phyloP scores from a whole-genome alignment of 345 rosid species.

The Firmiana major region DNA sequence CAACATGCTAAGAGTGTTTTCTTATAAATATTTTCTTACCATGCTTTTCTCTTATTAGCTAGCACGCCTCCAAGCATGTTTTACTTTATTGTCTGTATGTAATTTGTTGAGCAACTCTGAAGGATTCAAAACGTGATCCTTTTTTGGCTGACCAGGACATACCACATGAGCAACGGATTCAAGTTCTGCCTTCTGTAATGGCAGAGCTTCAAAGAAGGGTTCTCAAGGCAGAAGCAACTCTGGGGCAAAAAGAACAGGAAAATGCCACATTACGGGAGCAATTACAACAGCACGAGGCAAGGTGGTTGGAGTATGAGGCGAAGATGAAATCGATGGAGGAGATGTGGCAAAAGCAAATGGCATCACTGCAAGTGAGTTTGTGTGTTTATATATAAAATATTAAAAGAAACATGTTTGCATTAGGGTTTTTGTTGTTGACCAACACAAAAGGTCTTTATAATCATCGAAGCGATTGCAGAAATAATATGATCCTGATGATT shows the following conservation, averaged over 20 bases:
- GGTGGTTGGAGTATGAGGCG: conserved; percentile 75
- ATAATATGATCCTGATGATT: neutral
- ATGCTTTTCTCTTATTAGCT: neutral
- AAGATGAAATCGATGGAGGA: conserved; percentile 97
- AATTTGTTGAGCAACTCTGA: neutral
- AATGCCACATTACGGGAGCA: conserved; percentile 70
- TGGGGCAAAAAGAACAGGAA: conserved; percentile 79
- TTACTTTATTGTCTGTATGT: neutral
- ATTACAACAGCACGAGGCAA: conserved; percentile 60
- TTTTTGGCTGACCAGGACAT: conserved; percentile 43
- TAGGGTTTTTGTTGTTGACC: neutral
- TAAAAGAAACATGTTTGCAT: neutral
- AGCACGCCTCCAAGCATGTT: conserved; percentile 2
- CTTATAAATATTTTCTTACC: neutral
- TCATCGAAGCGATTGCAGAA: neutral
- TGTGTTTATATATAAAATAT: no score
- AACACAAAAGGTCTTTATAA: neutral
- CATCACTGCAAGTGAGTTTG: conserved; percentile 69
- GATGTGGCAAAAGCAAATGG: conserved; percentile 90
- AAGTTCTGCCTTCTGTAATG: conserved; percentile 46
- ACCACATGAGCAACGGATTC: conserved; percentile 57
- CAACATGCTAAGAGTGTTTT: conserved; percentile 1
- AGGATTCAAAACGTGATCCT: conserved; percentile 6
- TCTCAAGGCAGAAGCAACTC: conserved; percentile 60
- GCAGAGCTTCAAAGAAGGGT: conserved; percentile 71